Evolutionary conservation across 106 monocot species (phyloP).

Genomic region (Amphibolis antarctica): DNA sequence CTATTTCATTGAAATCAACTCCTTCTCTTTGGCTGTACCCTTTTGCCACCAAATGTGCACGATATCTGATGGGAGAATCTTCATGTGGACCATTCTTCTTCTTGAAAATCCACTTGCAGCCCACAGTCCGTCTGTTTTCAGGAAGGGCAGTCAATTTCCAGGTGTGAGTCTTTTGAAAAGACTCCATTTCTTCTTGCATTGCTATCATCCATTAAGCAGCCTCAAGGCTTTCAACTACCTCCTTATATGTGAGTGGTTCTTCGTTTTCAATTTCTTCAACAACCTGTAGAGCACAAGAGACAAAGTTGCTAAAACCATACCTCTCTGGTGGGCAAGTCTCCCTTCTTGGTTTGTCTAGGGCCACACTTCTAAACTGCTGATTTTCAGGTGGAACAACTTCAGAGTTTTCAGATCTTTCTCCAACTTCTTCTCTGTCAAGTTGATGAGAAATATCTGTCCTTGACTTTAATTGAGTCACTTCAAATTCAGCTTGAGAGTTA

Average conservation of each 20-base stretch:
- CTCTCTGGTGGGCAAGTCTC: neutral
- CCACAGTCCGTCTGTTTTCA: neutral
- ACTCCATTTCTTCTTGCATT: neutral
- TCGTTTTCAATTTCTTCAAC: neutral
- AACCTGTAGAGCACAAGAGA: neutral
- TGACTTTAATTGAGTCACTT: too few relatives aligned
- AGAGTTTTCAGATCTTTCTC: neutral
- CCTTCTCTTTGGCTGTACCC: neutral
- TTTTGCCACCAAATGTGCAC: neutral
- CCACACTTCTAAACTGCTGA: neutral
- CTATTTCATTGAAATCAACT: neutral
- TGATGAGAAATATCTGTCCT: too few relatives aligned
- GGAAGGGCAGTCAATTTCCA: neutral
- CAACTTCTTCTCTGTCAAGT: neutral
- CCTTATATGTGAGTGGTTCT: neutral
- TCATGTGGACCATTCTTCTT: neutral
- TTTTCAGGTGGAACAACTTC: neutral
- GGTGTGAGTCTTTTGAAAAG: neutral
- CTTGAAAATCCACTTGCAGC: neutral
- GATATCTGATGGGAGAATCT: too few relatives aligned
- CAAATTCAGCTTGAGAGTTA: too few relatives aligned
- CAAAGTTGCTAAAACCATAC: neutral
- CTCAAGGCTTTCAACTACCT: neutral
- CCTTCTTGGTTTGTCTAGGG: neutral
- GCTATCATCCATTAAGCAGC: neutral